Percentiles rank a stretch among this genome's conserved stretches.
These are phyloP conservation scores for Populus deltoides DNA, from an alignment of 345 rosid species.

Conservation along the genomic window DNA sequence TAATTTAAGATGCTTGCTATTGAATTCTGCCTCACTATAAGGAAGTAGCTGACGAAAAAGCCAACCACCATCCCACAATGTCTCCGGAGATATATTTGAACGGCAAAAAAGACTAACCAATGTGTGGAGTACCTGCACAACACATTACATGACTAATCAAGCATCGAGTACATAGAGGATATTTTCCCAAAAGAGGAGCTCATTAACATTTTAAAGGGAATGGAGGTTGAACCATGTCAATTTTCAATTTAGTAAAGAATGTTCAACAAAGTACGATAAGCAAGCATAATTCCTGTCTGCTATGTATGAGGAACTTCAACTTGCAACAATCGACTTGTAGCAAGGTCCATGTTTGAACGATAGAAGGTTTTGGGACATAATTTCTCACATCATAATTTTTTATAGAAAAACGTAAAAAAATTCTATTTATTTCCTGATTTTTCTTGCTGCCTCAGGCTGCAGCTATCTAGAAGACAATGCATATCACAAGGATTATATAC, in stretches of 20 bases:
- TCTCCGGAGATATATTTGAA: slow-evolving; percentile 80
- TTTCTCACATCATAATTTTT: not conserved
- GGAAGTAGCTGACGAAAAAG: slow-evolving; percentile 95
- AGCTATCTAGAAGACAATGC: no score
- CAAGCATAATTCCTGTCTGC: not conserved
- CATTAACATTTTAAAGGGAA: not conserved
- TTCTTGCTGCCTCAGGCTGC: not conserved
- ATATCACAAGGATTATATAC: no score
- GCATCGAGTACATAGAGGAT: not conserved
- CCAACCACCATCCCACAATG: slow-evolving; percentile 98
- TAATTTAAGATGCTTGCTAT: slow-evolving; percentile 64
- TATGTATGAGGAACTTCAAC: not conserved
- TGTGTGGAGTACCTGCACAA: slow-evolving; percentile 74
- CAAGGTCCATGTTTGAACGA: not conserved
- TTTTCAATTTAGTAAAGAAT: not conserved
- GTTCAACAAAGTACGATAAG: not conserved
- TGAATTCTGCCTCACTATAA: slow-evolving; percentile 79
- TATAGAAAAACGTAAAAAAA: not conserved
- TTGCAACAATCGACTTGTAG: not conserved
- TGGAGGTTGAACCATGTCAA: not conserved
- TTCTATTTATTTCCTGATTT: not conserved
- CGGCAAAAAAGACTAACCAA: slow-evolving; percentile 87
- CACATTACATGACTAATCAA: not conserved
- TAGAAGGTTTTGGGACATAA: not conserved
- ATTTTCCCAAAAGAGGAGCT: not conserved